Evolutionary conservation across 2,329 filamentous ascomycete genomes (phyloP).

Genomic region (Paramyrothecium sp.): DNA sequence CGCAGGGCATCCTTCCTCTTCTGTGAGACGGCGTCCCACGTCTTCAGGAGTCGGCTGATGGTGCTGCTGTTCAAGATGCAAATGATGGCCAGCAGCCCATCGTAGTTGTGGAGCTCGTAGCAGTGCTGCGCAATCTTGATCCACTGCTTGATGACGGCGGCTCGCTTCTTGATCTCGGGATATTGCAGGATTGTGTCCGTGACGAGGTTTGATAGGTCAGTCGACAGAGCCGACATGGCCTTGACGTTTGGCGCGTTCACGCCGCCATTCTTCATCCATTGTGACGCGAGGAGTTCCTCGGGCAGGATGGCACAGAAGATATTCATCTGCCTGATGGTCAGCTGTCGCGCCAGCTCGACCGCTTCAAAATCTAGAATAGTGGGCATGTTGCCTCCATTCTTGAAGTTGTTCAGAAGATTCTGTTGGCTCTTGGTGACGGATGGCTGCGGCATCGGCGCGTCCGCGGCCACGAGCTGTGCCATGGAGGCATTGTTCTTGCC

Average conservation of each 20-base stretch:
- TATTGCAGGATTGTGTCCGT: constrained; percentile 87
- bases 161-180: constrained; percentile 90
- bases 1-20: constrained; percentile 82
- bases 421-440: constrained; percentile 75
- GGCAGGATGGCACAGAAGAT: constrained; percentile 91
- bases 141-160: constrained; percentile 93
- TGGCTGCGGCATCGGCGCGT: constrained; percentile 69
- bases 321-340: constrained; percentile 87
- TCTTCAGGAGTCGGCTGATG: constrained; percentile 82
- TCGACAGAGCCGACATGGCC: constrained; percentile 90
- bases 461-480: constrained; percentile 66
- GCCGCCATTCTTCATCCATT: constrained; percentile 89
- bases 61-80: constrained; percentile 91
- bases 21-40: constrained; percentile 84
- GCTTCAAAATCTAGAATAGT: constrained; percentile 89
- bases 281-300: constrained; percentile 85
- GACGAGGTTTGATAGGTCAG: constrained; percentile 88
- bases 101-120: constrained; percentile 90
- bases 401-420: constrained; percentile 70
- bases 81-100: constrained; percentile 94
- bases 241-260: constrained; percentile 84
- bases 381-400: constrained; percentile 65
- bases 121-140: constrained; percentile 90
- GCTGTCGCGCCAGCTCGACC: constrained; percentile 84
- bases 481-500: constrained; percentile 82